phyloP scores from a whole-genome alignment of 1,284 basidiomycete species.

The Neonothopanus nambi region DNA sequence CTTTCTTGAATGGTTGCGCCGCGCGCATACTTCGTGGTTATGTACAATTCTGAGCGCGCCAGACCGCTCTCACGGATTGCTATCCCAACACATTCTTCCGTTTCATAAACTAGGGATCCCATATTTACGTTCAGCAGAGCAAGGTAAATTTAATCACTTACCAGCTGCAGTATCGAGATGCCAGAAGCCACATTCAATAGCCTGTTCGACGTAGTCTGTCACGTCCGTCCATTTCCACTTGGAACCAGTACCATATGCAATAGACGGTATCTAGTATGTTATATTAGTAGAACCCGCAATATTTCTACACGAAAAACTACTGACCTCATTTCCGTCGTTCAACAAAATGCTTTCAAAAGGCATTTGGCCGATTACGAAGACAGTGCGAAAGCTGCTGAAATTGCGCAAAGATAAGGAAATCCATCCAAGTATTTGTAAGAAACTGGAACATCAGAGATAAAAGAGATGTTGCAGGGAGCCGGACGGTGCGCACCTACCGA shows the following conservation, averaged over 20 bases:
- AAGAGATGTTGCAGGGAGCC: no score
- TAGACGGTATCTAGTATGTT: slow-evolving; percentile 25
- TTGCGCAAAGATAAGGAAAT: no score
- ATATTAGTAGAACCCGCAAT: neutral
- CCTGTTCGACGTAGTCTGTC: slow-evolving; percentile 37
- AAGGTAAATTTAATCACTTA: no score
- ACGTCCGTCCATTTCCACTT: slow-evolving; percentile 27
- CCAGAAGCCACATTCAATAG: slow-evolving; percentile 45
- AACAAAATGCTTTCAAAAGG: slow-evolving; percentile 21
- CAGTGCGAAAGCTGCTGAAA: no score
- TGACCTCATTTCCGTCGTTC: slow-evolving; percentile 19
- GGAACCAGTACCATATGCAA: slow-evolving; percentile 31
- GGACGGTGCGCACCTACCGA: no score
- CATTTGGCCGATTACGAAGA: no score
- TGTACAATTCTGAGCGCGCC: slow-evolving; percentile 45
- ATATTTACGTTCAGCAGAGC: no score
- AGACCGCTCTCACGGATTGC: slow-evolving; percentile 54
- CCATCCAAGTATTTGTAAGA: no score
- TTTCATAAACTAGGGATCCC: slow-evolving; percentile 52
- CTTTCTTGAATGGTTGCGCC: slow-evolving; percentile 20
- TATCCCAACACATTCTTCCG: slow-evolving; percentile 50
- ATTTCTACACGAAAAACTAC: neutral
- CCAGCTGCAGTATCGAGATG: slow-evolving; percentile 52
- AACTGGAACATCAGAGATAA: no score
- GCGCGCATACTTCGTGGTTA: slow-evolving; percentile 59